A percentile compares a stretch with the other conserved stretches of the same genome.
These are phyloP conservation scores for Pseudogymnoascus sp. DNA, from an alignment of 2,329 filamentous ascomycete species.

Conservation along the genomic window DNA sequence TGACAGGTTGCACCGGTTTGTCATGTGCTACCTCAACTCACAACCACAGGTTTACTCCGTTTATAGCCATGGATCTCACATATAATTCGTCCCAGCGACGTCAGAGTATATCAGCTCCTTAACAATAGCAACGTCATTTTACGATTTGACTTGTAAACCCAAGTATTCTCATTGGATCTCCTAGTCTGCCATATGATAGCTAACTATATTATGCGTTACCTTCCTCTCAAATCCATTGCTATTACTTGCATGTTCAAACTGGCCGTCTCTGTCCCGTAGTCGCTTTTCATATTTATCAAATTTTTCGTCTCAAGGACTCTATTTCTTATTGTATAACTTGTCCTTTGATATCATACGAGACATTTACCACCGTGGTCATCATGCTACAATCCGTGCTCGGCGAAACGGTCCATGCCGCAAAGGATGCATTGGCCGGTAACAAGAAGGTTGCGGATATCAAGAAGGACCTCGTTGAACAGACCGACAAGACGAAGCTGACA, in stretches of 20 bases:
- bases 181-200: background rate
- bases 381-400: constrained; percentile 2
- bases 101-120: background rate
- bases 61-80: background rate
- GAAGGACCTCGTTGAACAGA: constrained; percentile 46
- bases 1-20: background rate
- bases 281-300: background rate
- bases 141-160: background rate
- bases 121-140: background rate
- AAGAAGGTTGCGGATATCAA: constrained; percentile 23
- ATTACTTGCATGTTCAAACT: background rate
- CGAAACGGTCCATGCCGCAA: background rate
- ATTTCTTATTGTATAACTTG: background rate
- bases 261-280: background rate
- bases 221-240: background rate
- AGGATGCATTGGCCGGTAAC: constrained; percentile 14
- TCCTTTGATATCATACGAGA: background rate
- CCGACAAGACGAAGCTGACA: constrained; percentile 54
- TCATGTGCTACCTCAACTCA: background rate
- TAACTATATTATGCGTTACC: background rate
- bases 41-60: background rate
- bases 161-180: background rate
- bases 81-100: background rate
- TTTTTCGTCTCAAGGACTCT: background rate
- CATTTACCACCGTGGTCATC: background rate